Evolutionary conservation across 805 yeast genomes (phyloP), one percentile per base, ranked within the genome.

Genomic region (Brettanomyces sp.): DNA sequence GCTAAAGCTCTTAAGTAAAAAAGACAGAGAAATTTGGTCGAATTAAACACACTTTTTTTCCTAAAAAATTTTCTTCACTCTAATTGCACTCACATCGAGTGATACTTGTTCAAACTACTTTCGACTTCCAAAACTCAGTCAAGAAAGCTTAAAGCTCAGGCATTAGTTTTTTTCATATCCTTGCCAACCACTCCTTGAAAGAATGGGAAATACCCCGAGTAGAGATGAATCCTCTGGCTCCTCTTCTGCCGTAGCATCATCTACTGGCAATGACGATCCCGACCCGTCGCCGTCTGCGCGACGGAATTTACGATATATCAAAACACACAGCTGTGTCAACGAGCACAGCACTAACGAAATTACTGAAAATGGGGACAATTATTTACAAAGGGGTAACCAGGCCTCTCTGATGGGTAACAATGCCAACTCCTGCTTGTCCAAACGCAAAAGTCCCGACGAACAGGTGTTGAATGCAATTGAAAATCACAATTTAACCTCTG

Each of bases 161-260:
- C 21, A 24, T 24, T 38, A 18, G 7, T 22, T 38, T 39, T 8
- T 28, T 13, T 28, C 18, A 18, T 21, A 24, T 39, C 34, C 42
- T 28, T 25, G n/a, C 22, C 22, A 28, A 18, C 42, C 42, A 28
- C 42, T 39, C 42, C 42, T 25, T 36, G 25, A 41, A 41, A 49
- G 28, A 43, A 62, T 62, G 66, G 66, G 66, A 54, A 66, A 65
- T 59, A 60, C 68, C 48, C 69, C 69, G 55, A 65, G 68, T 49
- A 63, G 59, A 55, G 62, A 65, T 65, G 70, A 60, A 46, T 46
- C 62, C 54, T 53, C 54, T 49, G 53, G 55, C 47, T 46, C 63
- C 42, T 56, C 65, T 44, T 71, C 70, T 53, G 69, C 57, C 48
- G 56, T 54, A 43, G 41, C 60, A 39, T 48, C 55, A n/a, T 43